A percentile compares a stretch with the other conserved stretches of the same genome.
These are phyloP conservation scores for Fragaria ananassa DNA, from an alignment of 306 rosid species.

Conservation along the genomic window DNA sequence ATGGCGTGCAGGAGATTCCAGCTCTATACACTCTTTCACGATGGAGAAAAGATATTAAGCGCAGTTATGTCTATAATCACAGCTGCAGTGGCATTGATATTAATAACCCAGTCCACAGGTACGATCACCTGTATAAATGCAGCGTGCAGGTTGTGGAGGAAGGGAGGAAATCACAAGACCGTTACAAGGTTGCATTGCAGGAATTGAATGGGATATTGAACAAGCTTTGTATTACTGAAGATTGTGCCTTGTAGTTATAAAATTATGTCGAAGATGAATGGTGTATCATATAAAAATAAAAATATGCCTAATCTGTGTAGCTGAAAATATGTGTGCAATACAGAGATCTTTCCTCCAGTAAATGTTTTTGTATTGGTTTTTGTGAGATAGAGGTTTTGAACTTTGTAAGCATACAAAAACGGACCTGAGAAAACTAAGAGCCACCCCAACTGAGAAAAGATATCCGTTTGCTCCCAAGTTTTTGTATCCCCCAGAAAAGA, in stretches of 20 bases:
- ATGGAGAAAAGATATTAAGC: constrained; percentile 67
- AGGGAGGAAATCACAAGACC: constrained; percentile 57
- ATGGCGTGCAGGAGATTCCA: constrained; percentile 61
- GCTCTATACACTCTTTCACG: constrained; percentile 52
- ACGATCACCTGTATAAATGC: constrained; percentile 53
- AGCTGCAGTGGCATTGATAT: constrained; percentile 42
- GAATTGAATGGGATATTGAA: constrained; percentile 49
- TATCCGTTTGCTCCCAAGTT: neutral
- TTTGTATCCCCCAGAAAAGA: neutral
- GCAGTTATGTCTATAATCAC: constrained; percentile 43
- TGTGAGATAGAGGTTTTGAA: neutral
- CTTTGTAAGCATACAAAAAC: neutral
- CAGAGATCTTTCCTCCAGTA: neutral
- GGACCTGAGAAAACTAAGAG: neutral
- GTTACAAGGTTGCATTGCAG: constrained; percentile 36
- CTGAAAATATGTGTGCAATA: constrained; percentile 8
- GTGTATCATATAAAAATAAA: constrained; percentile 2
- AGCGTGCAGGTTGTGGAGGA: constrained; percentile 66
- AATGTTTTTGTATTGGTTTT: neutral
- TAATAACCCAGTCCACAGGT: constrained; percentile 58
- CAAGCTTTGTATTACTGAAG: constrained; percentile 45
- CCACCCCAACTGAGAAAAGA: neutral
- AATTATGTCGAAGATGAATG: neutral
- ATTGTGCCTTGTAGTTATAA: constrained; percentile 12
- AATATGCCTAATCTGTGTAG: neutral